Percentiles rank a stretch among this genome's conserved stretches.
These are phyloP conservation scores for Chaetoceros tenuissimus DNA, from an alignment of 108 stramenopile species.

Conservation along the genomic window DNA sequence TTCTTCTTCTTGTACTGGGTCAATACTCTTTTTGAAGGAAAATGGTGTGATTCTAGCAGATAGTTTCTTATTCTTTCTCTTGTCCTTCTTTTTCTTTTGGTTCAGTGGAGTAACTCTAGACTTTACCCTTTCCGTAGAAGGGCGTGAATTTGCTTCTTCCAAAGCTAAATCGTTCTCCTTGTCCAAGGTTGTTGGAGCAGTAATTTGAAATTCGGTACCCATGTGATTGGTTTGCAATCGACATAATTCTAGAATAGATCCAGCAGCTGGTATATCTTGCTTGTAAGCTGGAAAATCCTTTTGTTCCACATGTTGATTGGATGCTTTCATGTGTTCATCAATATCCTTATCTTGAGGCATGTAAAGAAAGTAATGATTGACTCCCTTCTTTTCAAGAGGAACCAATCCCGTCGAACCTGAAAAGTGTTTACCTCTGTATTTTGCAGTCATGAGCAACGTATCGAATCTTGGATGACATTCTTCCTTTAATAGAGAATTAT, in stretches of 20 bases:
- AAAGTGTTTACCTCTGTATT: conserved; percentile 46
- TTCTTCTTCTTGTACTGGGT: conserved; percentile 9
- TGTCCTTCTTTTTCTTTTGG: not conserved
- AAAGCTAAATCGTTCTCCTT: not conserved
- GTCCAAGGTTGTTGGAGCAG: conserved; percentile 23
- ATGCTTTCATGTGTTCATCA: conserved; percentile 42
- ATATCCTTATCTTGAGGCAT: conserved; percentile 60
- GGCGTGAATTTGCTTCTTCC: not conserved
- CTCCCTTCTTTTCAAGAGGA: conserved; percentile 40
- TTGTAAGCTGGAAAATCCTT: not conserved
- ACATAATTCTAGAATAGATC: conserved; percentile 18
- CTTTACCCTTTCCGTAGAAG: not conserved
- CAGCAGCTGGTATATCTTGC: not conserved
- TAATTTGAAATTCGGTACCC: conserved; percentile 81
- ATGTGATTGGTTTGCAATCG: conserved; percentile 77
- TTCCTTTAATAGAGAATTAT: not conserved
- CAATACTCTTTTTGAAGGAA: not conserved
- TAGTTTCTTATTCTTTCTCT: not conserved
- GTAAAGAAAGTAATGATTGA: conserved; percentile 67
- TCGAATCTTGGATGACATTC: conserved; percentile 30
- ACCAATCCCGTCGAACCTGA: conserved; percentile 4
- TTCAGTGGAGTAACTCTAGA: not conserved
- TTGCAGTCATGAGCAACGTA: conserved; percentile 65
- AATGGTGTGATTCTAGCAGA: not conserved
- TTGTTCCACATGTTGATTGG: conserved; percentile 14